Percentiles rank a stretch among this genome's conserved stretches.
Conservation (phyloP, 2,329 filamentous ascomycete genomes). For the Aspergillus awamori region DNA sequence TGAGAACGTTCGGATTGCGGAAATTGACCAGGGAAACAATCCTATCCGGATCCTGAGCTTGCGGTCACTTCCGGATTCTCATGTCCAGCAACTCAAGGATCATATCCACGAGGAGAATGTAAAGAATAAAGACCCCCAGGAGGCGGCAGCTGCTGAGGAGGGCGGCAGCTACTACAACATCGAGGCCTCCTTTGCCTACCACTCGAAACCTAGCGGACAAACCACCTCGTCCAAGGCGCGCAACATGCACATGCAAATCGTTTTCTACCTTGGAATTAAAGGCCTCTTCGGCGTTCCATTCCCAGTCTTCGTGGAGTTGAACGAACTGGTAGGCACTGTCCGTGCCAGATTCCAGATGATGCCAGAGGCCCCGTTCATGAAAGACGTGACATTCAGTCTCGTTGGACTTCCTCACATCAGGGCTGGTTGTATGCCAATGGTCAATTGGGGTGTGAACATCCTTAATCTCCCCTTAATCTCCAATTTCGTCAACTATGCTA, state of each 20-base stretch:
- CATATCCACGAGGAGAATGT: constrained; percentile 77
- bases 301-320: constrained; percentile 87
- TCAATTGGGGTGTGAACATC: constrained; percentile 88
- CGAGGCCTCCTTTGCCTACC: constrained; percentile 87
- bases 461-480: constrained; percentile 90
- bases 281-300: constrained; percentile 87
- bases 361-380: constrained; percentile 88
- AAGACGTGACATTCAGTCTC: constrained; percentile 87
- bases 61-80: constrained; percentile 78
- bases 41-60: constrained; percentile 86
- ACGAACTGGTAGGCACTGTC: constrained; percentile 85
- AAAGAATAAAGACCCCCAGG: constrained; percentile 80
- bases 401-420: constrained; percentile 91
- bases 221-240: constrained; percentile 78
- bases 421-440: constrained; percentile 87
- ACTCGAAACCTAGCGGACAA: constrained; percentile 73
- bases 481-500: constrained; percentile 96
- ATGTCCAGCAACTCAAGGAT: constrained; percentile 80
- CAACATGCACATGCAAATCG: constrained; percentile 96
- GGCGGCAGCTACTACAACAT: constrained; percentile 92
- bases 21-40: constrained; percentile 92
- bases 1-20: constrained; percentile 91
- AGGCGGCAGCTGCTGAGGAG: constrained; percentile 84
- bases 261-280: constrained; percentile 90
- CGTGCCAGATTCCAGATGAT: constrained; percentile 81